Percentiles rank a stretch among this genome's conserved stretches.
phyloP scores from a whole-genome alignment of 352 stramenopile genomes.

The Phytophthora ohioensis region DNA sequence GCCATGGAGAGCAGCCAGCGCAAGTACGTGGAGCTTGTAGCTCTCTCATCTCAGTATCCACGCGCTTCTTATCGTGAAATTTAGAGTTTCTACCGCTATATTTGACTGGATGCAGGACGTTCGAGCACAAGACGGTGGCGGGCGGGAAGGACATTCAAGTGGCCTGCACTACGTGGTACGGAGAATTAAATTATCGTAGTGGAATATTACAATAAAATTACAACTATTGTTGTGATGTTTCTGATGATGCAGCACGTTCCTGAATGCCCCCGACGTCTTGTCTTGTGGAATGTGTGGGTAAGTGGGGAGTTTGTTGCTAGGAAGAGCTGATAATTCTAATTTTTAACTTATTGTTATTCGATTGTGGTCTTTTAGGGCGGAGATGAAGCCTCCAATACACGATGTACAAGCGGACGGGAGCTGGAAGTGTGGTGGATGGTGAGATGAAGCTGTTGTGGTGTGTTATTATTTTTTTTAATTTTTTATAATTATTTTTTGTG shows the following conservation, averaged over 20 bases:
- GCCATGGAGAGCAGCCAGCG: slow-evolving; percentile 35
- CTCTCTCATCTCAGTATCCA: neutral
- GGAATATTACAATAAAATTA: neutral
- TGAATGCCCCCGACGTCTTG: slow-evolving; percentile 64
- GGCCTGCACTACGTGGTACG: slow-evolving; percentile 66
- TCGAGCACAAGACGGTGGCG: slow-evolving; percentile 66
- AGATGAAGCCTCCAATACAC: slow-evolving; percentile 73
- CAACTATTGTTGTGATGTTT: neutral
- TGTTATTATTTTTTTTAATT: neutral
- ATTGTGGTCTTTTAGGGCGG: slow-evolving; percentile 37
- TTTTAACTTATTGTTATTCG: neutral
- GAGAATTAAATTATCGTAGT: slow-evolving; percentile 1
- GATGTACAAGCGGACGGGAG: slow-evolving; percentile 72
- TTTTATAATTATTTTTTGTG: slow-evolving; percentile 1
- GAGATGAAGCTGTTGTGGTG: slow-evolving; percentile 8
- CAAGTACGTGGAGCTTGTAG: slow-evolving; percentile 18
- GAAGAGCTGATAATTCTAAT: neutral
- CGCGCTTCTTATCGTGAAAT: neutral
- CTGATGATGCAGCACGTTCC: slow-evolving; percentile 60
- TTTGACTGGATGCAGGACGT: slow-evolving; percentile 19
- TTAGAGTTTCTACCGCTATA: neutral
- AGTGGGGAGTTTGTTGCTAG: neutral
- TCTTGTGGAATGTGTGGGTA: slow-evolving; percentile 82
- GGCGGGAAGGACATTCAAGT: slow-evolving; percentile 64
- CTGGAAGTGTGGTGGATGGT: slow-evolving; percentile 84